These are phyloP conservation scores for Fusarium vanettenii DNA, from an alignment of 2,329 filamentous ascomycete genomes.

Conservation along the genomic window DNA sequence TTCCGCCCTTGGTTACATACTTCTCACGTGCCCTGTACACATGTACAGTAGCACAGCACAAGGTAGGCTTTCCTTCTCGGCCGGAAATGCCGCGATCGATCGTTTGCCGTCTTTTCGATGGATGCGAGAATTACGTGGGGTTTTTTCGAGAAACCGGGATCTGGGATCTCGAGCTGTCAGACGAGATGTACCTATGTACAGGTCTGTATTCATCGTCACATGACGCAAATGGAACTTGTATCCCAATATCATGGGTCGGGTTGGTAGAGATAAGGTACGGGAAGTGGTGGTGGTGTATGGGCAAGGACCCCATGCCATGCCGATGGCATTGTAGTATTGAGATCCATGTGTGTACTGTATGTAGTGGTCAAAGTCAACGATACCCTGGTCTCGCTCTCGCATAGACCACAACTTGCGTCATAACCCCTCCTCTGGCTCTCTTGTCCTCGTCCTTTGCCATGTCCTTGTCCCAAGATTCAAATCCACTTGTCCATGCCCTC, in stretches of 20 bases:
- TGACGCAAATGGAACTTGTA: background rate
- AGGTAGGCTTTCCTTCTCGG: too few species aligned
- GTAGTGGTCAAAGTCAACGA: background rate
- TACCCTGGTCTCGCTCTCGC: background rate
- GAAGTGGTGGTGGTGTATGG: background rate
- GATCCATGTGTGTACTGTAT: background rate
- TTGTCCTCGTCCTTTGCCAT: background rate
- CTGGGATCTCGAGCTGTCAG: background rate
- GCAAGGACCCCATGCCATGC: background rate
- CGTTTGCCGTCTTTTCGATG: background rate
- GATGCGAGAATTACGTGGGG: background rate
- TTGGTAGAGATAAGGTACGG: background rate
- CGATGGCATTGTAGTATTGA: background rate
- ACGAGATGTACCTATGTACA: background rate
- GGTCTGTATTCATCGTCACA: background rate
- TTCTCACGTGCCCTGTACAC: background rate
- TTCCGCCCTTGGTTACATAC: background rate
- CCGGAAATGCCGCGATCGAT: background rate
- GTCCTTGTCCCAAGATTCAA: background rate
- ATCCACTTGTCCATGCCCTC: background rate
- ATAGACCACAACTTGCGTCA: slow-evolving; percentile 3
- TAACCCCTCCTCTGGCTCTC: background rate
- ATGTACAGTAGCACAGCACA: background rate
- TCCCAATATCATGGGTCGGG: background rate
- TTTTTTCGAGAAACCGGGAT: background rate